Conservation (phyloP, 495 filamentous ascomycete species). For the Neurospora sp. region DNA sequence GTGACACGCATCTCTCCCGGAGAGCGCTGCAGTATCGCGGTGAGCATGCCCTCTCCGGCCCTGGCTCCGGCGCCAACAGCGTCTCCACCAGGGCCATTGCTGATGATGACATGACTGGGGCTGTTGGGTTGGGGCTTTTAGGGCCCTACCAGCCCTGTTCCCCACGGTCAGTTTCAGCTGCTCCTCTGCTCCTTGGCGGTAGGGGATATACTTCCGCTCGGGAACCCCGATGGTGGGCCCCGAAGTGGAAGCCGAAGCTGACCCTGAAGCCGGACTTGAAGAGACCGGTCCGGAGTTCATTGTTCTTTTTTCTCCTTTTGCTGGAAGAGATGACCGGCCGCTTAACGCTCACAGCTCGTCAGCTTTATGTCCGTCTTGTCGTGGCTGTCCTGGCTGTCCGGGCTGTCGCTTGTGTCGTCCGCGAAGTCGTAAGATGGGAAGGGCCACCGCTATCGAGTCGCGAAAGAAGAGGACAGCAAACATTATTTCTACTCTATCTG, state of each 20-base stretch:
- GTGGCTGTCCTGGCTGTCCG: neutral
- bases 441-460: neutral
- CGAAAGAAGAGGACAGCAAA: neutral
- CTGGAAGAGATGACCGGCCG: neutral
- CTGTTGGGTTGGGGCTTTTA: neutral
- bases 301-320: neutral
- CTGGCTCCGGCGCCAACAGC: neutral
- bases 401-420: neutral
- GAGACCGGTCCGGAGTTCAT: neutral
- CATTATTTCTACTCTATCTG: neutral
- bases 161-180: neutral
- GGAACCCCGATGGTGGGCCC: neutral
- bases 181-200: neutral
- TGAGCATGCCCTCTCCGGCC: neutral
- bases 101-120: neutral
- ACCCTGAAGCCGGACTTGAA: neutral
- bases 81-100: neutral
- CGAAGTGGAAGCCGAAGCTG: neutral
- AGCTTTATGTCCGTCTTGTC: neutral
- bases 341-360: neutral
- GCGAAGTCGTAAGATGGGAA: neutral
- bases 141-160: neutral
- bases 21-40: neutral
- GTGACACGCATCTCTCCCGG: neutral
- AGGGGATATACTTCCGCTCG: neutral